These are phyloP conservation scores for Fomitopsis schrenkii DNA, from an alignment of 1,284 basidiomycete genomes.

Conservation along the genomic window DNA sequence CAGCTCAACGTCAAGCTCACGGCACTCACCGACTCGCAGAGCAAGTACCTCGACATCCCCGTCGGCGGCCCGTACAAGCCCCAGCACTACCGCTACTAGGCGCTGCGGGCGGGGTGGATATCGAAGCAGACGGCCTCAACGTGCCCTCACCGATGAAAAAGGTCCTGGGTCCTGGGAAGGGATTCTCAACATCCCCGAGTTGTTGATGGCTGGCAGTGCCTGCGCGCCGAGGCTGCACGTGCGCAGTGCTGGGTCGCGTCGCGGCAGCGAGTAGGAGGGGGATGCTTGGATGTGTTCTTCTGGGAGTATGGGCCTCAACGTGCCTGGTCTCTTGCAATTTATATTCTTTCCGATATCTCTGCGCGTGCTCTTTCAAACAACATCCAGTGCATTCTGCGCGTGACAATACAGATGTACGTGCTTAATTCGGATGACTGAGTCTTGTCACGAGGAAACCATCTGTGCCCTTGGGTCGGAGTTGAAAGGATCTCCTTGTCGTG, in stretches of 20 bases:
- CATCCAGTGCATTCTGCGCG: too few species aligned
- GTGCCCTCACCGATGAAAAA: slow-evolving; percentile 26
- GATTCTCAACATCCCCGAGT: slow-evolving; percentile 31
- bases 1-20: slow-evolving; percentile 96
- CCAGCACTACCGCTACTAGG: slow-evolving; percentile 69
- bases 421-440: too few species aligned
- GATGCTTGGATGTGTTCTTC: slow-evolving; percentile 1
- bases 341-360: neutral
- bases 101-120: slow-evolving; percentile 11
- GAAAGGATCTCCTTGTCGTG: too few species aligned
- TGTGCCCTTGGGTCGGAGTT: too few species aligned
- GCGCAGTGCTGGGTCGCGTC: slow-evolving; percentile 13
- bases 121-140: slow-evolving; percentile 52
- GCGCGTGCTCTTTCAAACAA: neutral
- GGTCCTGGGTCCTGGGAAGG: slow-evolving; percentile 18
- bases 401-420: too few species aligned
- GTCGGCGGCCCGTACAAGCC: slow-evolving; percentile 92
- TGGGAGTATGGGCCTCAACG: slow-evolving; percentile 7
- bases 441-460: too few species aligned
- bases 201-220: slow-evolving; percentile 14
- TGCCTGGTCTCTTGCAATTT: slow-evolving; percentile 4
- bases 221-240: slow-evolving; percentile 15
- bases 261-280: slow-evolving; percentile 4
- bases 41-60: slow-evolving; percentile 91
- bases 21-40: slow-evolving; percentile 72